Conservation (phyloP, 768 basidiomycete species). For the Tricholoma sp. region DNA sequence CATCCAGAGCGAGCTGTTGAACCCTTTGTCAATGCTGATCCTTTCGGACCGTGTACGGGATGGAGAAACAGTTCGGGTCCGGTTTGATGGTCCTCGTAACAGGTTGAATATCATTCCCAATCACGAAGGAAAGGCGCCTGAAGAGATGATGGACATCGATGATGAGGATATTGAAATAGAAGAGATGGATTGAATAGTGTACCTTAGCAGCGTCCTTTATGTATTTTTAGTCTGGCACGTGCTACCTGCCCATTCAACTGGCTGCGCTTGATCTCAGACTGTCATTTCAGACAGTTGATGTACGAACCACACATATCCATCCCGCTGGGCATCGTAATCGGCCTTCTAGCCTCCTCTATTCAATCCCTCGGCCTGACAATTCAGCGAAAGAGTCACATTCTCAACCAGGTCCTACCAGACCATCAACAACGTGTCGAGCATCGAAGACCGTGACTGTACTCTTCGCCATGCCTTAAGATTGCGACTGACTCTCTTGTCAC, state of each 20-base stretch:
- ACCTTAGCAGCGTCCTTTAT: neutral
- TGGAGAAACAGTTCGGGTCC: conserved; percentile 69
- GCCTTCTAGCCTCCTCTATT: conserved; percentile 81
- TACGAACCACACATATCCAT: conserved; percentile 35
- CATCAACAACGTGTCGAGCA: conserved; percentile 63
- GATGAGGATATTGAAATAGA: conserved; percentile 63
- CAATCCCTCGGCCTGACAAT: conserved; percentile 89
- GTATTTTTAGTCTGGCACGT: neutral
- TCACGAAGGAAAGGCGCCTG: conserved; percentile 54
- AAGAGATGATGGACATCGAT: conserved; percentile 58
- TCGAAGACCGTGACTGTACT: conserved; percentile 63
- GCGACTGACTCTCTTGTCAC: conserved; percentile 1
- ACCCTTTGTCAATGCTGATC: conserved; percentile 82
- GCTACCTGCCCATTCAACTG: neutral
- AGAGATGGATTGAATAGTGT: conserved; percentile 47
- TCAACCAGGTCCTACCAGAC: conserved; percentile 70
- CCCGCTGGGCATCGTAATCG: conserved; percentile 49
- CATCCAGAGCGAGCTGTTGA: conserved; percentile 89
- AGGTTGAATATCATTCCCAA: conserved; percentile 76
- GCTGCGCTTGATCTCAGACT: no score
- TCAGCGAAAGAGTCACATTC: conserved; percentile 89
- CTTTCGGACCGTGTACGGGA: conserved; percentile 81
- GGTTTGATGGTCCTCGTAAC: conserved; percentile 81
- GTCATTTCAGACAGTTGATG: neutral
- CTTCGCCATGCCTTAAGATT: neutral